phyloP scores from a whole-genome alignment of 2,329 filamentous ascomycete species.

The Calonectria hawksworthii region DNA sequence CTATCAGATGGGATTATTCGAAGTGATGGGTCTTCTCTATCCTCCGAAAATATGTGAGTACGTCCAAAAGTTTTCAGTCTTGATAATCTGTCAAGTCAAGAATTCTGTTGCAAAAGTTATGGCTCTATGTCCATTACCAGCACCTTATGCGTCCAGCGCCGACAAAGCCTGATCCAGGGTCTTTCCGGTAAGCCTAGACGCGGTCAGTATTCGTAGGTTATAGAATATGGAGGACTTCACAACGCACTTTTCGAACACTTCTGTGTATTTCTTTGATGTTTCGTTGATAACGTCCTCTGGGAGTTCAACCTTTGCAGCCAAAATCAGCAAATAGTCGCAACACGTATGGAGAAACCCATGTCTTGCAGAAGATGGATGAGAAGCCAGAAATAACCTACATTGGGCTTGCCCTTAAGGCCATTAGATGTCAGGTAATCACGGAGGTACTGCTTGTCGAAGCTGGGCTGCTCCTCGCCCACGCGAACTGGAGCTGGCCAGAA shows the following conservation, averaged over 20 bases:
- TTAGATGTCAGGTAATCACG: slow-evolving; percentile 83
- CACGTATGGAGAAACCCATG: neutral
- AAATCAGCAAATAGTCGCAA: neutral
- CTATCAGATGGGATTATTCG: no score
- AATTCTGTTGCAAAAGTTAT: no score
- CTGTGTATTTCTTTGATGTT: slow-evolving; percentile 61
- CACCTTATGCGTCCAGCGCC: no score
- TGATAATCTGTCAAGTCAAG: no score
- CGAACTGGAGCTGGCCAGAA: slow-evolving; percentile 82
- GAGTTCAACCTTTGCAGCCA: slow-evolving; percentile 60
- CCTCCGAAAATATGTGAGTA: no score
- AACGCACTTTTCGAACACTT: slow-evolving; percentile 21
- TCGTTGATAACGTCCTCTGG: slow-evolving; percentile 78
- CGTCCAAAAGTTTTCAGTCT: no score
- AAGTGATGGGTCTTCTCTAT: no score
- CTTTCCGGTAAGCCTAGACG: neutral
- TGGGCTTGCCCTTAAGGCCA: slow-evolving; percentile 64
- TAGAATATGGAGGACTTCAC: neutral
- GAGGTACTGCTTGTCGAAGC: slow-evolving; percentile 89
- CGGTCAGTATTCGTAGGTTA: neutral
- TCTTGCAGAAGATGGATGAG: neutral
- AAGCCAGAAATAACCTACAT: slow-evolving; percentile 20
- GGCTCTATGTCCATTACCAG: no score
- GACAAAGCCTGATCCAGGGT: slow-evolving; percentile 2
- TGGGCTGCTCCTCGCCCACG: slow-evolving; percentile 80